phyloP scores from a whole-genome alignment of 495 filamentous ascomycete species.

The Extremus antarcticus region DNA sequence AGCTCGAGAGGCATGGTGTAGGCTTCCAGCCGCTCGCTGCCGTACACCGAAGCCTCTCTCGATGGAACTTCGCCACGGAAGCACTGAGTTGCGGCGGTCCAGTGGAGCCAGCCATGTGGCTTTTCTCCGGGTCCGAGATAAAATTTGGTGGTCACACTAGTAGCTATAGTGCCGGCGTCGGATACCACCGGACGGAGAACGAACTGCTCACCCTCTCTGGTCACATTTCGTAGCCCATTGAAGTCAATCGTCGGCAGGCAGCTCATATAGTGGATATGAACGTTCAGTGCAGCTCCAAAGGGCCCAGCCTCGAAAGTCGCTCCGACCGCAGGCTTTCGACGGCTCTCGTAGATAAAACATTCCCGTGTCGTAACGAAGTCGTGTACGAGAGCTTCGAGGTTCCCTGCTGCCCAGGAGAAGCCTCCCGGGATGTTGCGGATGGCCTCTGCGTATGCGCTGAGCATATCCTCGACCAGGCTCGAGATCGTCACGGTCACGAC shows the following conservation, averaged over 20 bases:
- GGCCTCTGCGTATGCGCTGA: background rate
- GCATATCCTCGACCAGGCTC: constrained; percentile 12
- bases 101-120: constrained; percentile 10
- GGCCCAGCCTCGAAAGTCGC: background rate
- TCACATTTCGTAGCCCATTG: too few species aligned
- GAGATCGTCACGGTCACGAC: constrained; percentile 14
- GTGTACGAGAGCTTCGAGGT: constrained; percentile 1
- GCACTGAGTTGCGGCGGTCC: constrained; percentile 1
- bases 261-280: too few species aligned
- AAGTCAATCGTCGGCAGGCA: too few species aligned
- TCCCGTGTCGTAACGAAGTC: constrained; percentile 4
- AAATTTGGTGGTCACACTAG: background rate
- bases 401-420: background rate
- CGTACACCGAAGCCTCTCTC: background rate
- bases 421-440: background rate
- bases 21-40: constrained; percentile 4
- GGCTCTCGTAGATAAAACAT: constrained; percentile 6
- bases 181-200: too few species aligned
- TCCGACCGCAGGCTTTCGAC: too few species aligned
- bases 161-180: background rate
- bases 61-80: constrained; percentile 5
- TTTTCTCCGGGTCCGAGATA: constrained; percentile 4
- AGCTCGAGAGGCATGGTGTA: constrained; percentile 14
- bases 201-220: too few species aligned
- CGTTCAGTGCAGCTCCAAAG: background rate